These are phyloP conservation scores for Bimuria novae-zelandiae DNA, from an alignment of 2,329 filamentous ascomycete genomes.

Conservation along the genomic window DNA sequence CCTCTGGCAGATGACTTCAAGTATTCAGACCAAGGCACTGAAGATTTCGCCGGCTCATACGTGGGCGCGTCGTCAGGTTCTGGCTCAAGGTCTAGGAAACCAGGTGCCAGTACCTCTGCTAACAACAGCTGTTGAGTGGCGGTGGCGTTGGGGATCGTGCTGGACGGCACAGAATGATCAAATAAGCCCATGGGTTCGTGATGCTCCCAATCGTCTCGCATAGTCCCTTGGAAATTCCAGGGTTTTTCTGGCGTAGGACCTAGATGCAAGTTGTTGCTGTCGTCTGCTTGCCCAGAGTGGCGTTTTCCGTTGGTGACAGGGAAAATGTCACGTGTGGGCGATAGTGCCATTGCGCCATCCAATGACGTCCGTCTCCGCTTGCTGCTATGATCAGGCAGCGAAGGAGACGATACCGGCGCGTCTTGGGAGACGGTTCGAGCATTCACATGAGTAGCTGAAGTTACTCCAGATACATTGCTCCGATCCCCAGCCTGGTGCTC, in stretches of 20 bases:
- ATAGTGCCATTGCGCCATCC: slow-evolving; percentile 4
- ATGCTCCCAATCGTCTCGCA: slow-evolving; percentile 41
- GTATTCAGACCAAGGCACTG: slow-evolving; percentile 45
- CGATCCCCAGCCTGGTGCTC: neutral
- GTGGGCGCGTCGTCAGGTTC: slow-evolving; percentile 17
- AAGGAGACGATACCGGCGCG: slow-evolving; percentile 23
- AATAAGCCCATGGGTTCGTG: slow-evolving; percentile 50
- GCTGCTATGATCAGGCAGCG: slow-evolving; percentile 23
- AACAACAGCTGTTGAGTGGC: slow-evolving; percentile 48
- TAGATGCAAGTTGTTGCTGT: neutral
- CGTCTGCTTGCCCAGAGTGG: slow-evolving; percentile 5
- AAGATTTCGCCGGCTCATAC: slow-evolving; percentile 33
- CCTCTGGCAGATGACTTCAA: slow-evolving; percentile 28
- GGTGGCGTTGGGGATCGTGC: slow-evolving; percentile 49
- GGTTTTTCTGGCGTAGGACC: slow-evolving; percentile 5
- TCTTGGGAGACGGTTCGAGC: slow-evolving; percentile 4
- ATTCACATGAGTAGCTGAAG: neutral
- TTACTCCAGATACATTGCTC: neutral
- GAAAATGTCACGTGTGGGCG: slow-evolving; percentile 5
- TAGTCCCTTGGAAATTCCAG: slow-evolving; percentile 38
- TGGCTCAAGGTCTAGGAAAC: slow-evolving; percentile 27
- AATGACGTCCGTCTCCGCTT: slow-evolving; percentile 29
- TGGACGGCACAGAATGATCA: slow-evolving; percentile 44
- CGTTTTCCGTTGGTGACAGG: slow-evolving; percentile 17
- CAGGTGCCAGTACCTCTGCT: slow-evolving; percentile 37